phyloP scores from a whole-genome alignment of 805 yeast species.

The Candida qinlingensis region DNA sequence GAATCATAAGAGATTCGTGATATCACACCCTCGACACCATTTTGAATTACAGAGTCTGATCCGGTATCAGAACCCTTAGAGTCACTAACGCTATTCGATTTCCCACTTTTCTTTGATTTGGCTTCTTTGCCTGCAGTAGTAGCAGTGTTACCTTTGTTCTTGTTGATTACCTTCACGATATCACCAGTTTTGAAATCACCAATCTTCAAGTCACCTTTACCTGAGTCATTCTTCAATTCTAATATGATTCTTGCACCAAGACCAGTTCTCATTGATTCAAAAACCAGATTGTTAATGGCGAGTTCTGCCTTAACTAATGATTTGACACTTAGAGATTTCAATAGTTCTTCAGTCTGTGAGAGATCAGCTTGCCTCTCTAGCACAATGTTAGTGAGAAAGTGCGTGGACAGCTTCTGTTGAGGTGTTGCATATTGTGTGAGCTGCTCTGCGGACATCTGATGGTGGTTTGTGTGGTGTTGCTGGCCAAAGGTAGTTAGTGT shows the following conservation, averaged over 20 bases:
- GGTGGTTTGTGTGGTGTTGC: not conserved
- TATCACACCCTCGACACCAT: slow-evolving; percentile 59
- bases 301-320: slow-evolving; percentile 65
- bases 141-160: slow-evolving; percentile 14
- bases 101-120: not conserved
- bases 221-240: slow-evolving; percentile 57
- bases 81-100: slow-evolving; percentile 12
- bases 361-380: slow-evolving; percentile 20
- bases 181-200: slow-evolving; percentile 72
- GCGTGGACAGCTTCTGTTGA: slow-evolving; percentile 10
- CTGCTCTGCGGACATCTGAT: not conserved
- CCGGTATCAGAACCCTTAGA: slow-evolving; percentile 9
- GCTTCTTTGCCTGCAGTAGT: slow-evolving; percentile 16
- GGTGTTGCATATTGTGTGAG: not conserved
- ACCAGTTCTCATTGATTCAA: slow-evolving; percentile 66
- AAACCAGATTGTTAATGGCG: slow-evolving; percentile 62
- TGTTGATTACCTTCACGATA: slow-evolving; percentile 56
- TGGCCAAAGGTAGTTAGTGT: not conserved
- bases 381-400: slow-evolving; percentile 16
- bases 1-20: slow-evolving; percentile 42
- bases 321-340: slow-evolving; percentile 52
- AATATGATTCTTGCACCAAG: slow-evolving; percentile 69
- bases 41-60: not conserved
- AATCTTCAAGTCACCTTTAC: slow-evolving; percentile 31
- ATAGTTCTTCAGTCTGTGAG: slow-evolving; percentile 28